These are phyloP conservation scores for Echinochloa phyllopogon DNA, from an alignment of 176 grass and related monocot species.

Conservation along the genomic window DNA sequence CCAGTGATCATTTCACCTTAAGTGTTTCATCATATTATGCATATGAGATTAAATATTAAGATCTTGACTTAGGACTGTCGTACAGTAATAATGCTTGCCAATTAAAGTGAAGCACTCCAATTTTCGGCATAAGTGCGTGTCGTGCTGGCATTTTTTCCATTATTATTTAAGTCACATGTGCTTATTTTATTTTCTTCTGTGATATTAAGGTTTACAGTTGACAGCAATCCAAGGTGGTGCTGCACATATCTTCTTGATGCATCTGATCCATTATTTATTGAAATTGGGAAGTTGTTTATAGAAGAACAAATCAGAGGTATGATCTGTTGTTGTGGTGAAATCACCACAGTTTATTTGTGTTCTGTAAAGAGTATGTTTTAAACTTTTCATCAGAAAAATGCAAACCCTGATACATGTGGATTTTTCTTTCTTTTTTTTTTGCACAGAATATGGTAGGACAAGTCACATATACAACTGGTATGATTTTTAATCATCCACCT, in stretches of 20 bases:
- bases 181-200: constrained; percentile 45
- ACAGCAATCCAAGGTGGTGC: constrained; percentile 76
- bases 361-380: neutral
- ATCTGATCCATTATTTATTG: constrained; percentile 74
- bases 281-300: constrained; percentile 76
- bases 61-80: neutral
- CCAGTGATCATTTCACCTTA: neutral
- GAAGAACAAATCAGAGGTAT: constrained; percentile 76
- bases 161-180: constrained; percentile 1
- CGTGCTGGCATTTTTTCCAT: constrained; percentile 3
- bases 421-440: constrained; percentile 30
- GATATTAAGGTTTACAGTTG: constrained; percentile 72
- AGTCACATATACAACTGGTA: constrained; percentile 91
- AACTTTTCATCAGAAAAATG: constrained; percentile 30
- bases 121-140: neutral
- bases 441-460: constrained; percentile 75
- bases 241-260: constrained; percentile 89
- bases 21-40: constrained; percentile 30
- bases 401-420: constrained; percentile 33
- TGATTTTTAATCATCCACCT: constrained; percentile 24
- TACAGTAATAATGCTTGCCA: neutral
- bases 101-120: neutral
- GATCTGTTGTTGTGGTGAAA: neutral
- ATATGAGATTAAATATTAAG: constrained; percentile 2
- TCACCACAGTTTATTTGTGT: neutral